phyloP scores from a whole-genome alignment of 2,329 filamentous ascomycete genomes.

The Penicillium sp. region DNA sequence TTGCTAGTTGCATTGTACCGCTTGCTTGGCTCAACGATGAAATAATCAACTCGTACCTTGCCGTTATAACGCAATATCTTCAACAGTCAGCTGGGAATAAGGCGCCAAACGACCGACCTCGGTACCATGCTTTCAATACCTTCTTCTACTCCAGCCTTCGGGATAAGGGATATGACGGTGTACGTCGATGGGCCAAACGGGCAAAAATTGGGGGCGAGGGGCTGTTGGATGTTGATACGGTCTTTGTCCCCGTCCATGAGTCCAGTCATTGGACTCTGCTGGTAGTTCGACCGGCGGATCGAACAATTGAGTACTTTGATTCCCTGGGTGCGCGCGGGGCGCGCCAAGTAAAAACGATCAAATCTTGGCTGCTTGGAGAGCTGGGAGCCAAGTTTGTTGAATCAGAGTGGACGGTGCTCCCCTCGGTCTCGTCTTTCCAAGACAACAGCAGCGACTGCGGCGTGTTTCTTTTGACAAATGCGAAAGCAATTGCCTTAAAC shows the following conservation, averaged over 20 bases:
- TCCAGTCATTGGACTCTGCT: constrained; percentile 50
- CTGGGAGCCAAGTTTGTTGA: constrained; percentile 42
- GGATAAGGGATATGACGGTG: constrained; percentile 41
- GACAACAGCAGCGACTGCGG: constrained; percentile 51
- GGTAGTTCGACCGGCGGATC: constrained; percentile 44
- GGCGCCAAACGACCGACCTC: constrained; percentile 36
- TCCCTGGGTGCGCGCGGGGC: constrained; percentile 39
- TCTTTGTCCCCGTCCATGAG: constrained; percentile 51
- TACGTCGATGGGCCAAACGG: constrained; percentile 46
- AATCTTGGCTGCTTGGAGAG: constrained; percentile 45
- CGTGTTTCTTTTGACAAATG: constrained; percentile 51
- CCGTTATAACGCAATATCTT: constrained; percentile 42
- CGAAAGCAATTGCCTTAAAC: constrained; percentile 48
- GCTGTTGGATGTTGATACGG: constrained; percentile 46
- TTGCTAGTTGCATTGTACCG: constrained; percentile 37
- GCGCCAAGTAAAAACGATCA: constrained; percentile 36
- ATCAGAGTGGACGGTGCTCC: constrained; percentile 45
- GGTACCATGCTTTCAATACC: constrained; percentile 45
- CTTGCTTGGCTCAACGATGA: constrained; percentile 48
- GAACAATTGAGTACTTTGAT: constrained; percentile 51
- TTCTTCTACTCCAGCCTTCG: constrained; percentile 47
- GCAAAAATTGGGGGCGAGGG: constrained; percentile 48
- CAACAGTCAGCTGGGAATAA: constrained; percentile 34
- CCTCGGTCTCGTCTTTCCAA: constrained; percentile 44
- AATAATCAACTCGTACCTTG: constrained; percentile 47